phyloP scores from a whole-genome alignment of 2,329 filamentous ascomycete species.

The Furcasterigmium sp. region DNA sequence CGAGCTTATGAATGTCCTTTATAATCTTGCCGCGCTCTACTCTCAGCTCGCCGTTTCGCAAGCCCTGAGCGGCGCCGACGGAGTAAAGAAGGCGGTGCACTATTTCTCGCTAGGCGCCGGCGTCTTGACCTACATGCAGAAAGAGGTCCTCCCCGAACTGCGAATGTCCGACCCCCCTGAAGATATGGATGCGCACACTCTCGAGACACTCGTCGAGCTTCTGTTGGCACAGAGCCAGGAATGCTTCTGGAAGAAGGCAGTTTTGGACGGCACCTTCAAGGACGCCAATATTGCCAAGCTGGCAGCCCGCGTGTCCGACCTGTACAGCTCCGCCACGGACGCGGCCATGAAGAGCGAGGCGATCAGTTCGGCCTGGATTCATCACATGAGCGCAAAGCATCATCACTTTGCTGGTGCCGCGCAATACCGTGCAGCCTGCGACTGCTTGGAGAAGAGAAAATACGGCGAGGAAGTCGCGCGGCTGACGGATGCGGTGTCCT shows the following conservation, averaged over 20 bases:
- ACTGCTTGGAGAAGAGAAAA: constrained; percentile 86
- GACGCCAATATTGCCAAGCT: constrained; percentile 89
- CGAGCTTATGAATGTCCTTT: constrained; percentile 88
- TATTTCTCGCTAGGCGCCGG: constrained; percentile 88
- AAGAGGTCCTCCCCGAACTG: constrained; percentile 73
- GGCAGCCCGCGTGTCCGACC: constrained; percentile 82
- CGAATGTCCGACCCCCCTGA: constrained; percentile 78
- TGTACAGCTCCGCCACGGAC: constrained; percentile 81
- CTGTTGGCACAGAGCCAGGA: constrained; percentile 92
- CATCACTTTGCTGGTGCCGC: constrained; percentile 95
- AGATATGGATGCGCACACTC: constrained; percentile 87
- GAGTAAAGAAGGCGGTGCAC: constrained; percentile 81
- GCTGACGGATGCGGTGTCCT: constrained; percentile 73
- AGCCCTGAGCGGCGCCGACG: constrained; percentile 73
- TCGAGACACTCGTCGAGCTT: constrained; percentile 77
- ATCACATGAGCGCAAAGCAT: constrained; percentile 95
- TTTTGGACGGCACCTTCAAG: constrained; percentile 80
- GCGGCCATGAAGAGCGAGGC: constrained; percentile 83
- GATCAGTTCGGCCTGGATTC: constrained; percentile 92
- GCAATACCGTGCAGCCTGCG: constrained; percentile 85
- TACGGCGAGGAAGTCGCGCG: constrained; percentile 95
- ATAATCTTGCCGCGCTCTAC: constrained; percentile 90
- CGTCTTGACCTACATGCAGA: constrained; percentile 73
- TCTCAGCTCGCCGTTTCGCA: constrained; percentile 82
- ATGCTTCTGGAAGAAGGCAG: constrained; percentile 97